Evolutionary conservation across 257 asterid genomes (phyloP), one percentile per base, ranked within the genome.

Genomic region (Gentiana dahurica): DNA sequence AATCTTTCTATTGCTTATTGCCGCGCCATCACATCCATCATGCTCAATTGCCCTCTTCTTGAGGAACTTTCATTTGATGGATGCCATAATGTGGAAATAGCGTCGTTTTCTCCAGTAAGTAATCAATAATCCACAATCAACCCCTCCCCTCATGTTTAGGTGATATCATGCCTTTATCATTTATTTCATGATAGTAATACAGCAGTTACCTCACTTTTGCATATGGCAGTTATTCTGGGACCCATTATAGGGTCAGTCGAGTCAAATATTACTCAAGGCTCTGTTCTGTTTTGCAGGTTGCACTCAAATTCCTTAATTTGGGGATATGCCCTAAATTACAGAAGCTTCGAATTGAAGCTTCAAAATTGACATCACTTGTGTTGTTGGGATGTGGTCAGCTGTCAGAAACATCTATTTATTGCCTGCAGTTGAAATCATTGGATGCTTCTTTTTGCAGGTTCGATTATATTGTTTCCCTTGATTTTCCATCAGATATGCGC

Each of bases 381-480:
- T 75, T 92, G 73, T 83, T 88, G 81, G 99, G 99, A 1, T 92
- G 99, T 70, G 97, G 99, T 50, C 95, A 81, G 43, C 65, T 92
- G 34, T 80, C 95, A 59, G 86, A 80, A 55, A 97, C 97, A 66
- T 71, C 74, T 54, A 84, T 92, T 53, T 59, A 78, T 53, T 92
- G 99, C 76, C 99, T 95, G n/a, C 76, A 81, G 36, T 71, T 92
- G 51, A 84, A 91, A 54, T 82, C 94, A 65, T 77, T 92, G 80
- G 97, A 88, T 77, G 99, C 99, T 61, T 92, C 99, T 55, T 92
- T 92, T 79, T 86, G 95, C 95, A 74, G 96, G 97, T 86, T 33
- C 60, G 44, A 60, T 46, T 15, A 13, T 12, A 36, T 9, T 60
- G 37, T 35, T 37, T 33, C 41, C 41, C 56, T 34, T 2, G n/a